Base-by-base conservation (phyloP, 192 early-diverging fungal genomes). In the Podila clonocystis region DNA sequence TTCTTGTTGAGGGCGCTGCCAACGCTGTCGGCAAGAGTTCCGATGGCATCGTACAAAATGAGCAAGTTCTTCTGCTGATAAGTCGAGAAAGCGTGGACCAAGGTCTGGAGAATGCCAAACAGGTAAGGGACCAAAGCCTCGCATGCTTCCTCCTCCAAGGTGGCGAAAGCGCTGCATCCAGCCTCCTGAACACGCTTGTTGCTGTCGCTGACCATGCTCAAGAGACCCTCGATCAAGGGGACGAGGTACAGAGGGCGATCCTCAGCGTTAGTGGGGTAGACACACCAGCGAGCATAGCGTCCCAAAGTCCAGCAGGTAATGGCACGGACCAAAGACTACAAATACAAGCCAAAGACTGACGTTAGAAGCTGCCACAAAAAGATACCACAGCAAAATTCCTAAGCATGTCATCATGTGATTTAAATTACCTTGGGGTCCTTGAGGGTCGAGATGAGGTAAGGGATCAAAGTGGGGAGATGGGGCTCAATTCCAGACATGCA, bases 251-350 rank as follows among this genome's bases (percentile, higher is more conserved):
- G 84, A 49, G 89, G 85, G 30, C 87, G 62, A 66, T 85, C 85
- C 72, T 88, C 90, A 19, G 86, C 64, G 72, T 87, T 88, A 50
- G 84, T 76, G 26, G 87, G 84, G 74, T 87, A 83, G 63, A 89
- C 78, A 60, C 89, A 88, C 97, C 97, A 98, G 58, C 88, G 87
- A 31, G 93, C 89, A 79, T 98, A 99, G 62, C 98, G 93, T 60
- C 96, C 94, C 58, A 98, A 86, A 34, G 98, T 96, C 98, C 98
- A 99, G 86, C 98, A 99, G 11, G 98, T 94, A 80, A 99, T 99
- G 26, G 96, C 94, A 58, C 97, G 92, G 38, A 99, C 95, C 67
- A 98, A 89, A 9, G 97, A 93, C 93, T 94, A 85, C 33, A 24
- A 11, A 59, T 17, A 8, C 20, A 50, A 9, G 45, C 49, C 19